Percentiles rank a stretch among this genome's conserved stretches.
Evolutionary conservation across 176 grass and related monocot genomes (phyloP).

Genomic region (Avena insularis): DNA sequence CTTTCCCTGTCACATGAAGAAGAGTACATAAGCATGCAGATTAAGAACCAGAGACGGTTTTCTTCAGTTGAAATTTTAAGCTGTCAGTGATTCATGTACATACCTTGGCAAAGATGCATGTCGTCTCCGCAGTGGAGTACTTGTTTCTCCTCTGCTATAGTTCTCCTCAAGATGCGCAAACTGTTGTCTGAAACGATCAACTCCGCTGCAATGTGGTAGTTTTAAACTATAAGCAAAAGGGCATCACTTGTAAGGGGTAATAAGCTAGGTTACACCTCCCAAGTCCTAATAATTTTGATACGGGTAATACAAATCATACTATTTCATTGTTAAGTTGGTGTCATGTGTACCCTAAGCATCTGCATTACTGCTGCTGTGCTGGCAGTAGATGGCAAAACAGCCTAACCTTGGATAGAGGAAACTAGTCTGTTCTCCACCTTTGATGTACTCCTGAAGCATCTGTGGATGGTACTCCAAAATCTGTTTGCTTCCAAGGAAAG

Average conservation of each 20-base stretch:
- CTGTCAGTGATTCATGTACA: not conserved
- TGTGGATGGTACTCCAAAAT: slow-evolving; percentile 97
- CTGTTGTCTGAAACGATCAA: slow-evolving; percentile 80
- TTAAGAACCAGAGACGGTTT: slow-evolving; percentile 15
- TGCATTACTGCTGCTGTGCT: not conserved
- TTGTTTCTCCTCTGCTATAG: slow-evolving; percentile 73
- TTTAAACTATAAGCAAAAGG: slow-evolving; percentile 35
- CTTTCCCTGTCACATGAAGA: slow-evolving; percentile 68
- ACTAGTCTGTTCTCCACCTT: slow-evolving; percentile 72
- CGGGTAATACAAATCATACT: not conserved
- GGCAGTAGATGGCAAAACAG: slow-evolving; percentile 15
- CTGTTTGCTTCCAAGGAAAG: slow-evolving; percentile 76
- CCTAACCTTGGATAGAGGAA: slow-evolving; percentile 94
- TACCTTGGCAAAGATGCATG: slow-evolving; percentile 92
- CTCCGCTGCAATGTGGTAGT: slow-evolving; percentile 59
- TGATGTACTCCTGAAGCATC: slow-evolving; percentile 83
- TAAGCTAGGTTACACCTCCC: slow-evolving; percentile 32
- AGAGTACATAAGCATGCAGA: slow-evolving; percentile 1
- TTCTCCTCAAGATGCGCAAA: slow-evolving; percentile 92
- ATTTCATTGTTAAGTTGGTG: slow-evolving; percentile 17
- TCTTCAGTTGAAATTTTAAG: slow-evolving; percentile 11
- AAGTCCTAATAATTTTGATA: slow-evolving; percentile 17
- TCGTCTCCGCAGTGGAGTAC: slow-evolving; percentile 59
- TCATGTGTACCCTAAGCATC: not conserved
- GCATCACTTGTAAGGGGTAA: not conserved